phyloP scores from a whole-genome alignment of 768 basidiomycete species.

The Fomitopsis pulvina region DNA sequence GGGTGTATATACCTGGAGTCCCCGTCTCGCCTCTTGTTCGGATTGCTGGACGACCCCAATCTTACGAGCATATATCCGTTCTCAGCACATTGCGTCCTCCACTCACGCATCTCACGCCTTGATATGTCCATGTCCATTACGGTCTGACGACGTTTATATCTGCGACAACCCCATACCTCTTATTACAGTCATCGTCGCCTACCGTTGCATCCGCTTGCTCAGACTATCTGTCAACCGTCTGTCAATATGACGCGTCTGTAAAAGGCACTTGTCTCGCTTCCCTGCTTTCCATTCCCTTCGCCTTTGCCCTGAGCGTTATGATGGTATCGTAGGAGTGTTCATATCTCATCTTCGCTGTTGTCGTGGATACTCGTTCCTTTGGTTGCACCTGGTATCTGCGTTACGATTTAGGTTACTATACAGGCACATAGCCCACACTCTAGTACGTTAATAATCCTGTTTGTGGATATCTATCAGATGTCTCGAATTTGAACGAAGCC shows the following conservation, averaged over 20 bases:
- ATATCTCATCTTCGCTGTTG: not conserved
- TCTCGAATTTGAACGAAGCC: not conserved
- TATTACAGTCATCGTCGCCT: not conserved
- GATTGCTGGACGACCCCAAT: not conserved
- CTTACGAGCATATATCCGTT: conserved; percentile 2
- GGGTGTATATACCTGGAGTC: not conserved
- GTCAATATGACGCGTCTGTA: not conserved
- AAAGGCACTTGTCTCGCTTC: not conserved
- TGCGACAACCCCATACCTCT: not conserved
- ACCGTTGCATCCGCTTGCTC: not conserved
- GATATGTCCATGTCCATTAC: not conserved
- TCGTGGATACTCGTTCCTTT: not conserved
- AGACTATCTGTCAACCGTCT: not conserved
- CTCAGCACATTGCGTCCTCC: not conserved
- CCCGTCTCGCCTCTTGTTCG: not conserved
- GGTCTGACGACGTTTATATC: not conserved
- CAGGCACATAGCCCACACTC: conserved; percentile 7
- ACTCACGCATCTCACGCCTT: not conserved
- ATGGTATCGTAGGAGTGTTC: not conserved
- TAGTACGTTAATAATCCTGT: not conserved
- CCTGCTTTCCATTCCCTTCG: not conserved
- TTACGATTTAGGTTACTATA: not conserved
- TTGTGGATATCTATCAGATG: not conserved
- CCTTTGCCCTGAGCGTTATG: not conserved
- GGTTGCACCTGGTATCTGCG: not conserved